phyloP scores from a whole-genome alignment of 2,329 filamentous ascomycete genomes.

The Fusarium solani-melongenae region DNA sequence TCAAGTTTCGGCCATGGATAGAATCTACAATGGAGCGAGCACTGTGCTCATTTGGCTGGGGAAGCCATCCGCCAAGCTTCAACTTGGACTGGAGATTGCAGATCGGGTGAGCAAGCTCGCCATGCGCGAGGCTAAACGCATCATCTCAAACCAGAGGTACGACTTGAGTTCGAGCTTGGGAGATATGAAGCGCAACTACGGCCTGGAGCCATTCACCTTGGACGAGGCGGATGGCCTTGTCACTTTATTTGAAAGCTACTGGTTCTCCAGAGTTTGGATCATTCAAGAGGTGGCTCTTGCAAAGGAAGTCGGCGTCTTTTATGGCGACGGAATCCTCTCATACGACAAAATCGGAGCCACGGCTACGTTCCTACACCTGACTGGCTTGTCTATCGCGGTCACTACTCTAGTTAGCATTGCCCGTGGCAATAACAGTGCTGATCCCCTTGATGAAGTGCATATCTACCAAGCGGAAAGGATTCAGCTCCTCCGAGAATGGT shows the following conservation, averaged over 20 bases:
- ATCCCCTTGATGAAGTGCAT: background rate
- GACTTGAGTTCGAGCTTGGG: background rate
- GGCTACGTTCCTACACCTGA: background rate
- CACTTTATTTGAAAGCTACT: background rate
- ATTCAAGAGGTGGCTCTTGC: background rate
- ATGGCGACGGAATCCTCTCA: background rate
- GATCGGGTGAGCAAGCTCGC: background rate
- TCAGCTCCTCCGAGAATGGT: background rate
- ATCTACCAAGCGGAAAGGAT: background rate
- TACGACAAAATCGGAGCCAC: background rate
- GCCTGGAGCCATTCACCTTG: background rate
- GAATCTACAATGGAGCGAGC: background rate
- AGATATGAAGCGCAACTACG: background rate
- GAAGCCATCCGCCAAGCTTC: background rate
- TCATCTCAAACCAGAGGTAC: background rate
- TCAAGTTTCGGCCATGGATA: background rate
- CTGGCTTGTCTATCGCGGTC: background rate
- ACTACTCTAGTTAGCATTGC: background rate
- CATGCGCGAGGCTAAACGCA: background rate
- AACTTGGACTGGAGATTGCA: background rate
- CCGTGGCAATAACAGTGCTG: background rate
- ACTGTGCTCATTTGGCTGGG: background rate
- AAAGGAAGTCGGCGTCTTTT: background rate
- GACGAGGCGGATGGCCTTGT: background rate
- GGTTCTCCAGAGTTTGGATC: background rate